These are phyloP conservation scores for Aphanomyces astaci DNA, from an alignment of 352 stramenopile genomes.

Conservation along the genomic window DNA sequence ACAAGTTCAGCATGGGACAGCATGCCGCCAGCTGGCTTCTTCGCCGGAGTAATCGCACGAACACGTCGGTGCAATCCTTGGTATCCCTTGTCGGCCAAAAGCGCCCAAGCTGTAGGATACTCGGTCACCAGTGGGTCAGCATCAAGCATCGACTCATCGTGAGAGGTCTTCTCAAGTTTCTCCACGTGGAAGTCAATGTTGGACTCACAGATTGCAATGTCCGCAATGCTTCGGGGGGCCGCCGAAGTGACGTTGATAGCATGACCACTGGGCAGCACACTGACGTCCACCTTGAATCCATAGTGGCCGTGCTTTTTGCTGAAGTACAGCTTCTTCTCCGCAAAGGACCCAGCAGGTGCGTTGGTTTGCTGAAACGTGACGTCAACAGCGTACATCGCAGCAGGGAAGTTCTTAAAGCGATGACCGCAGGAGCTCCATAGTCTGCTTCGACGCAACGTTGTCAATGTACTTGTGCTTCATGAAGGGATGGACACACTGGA, in stretches of 20 bases:
- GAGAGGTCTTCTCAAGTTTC: neutral
- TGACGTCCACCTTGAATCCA: constrained; percentile 25
- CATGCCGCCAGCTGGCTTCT: neutral
- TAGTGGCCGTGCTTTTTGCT: constrained; percentile 21
- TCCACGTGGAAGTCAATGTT: neutral
- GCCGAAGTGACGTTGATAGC: constrained; percentile 22
- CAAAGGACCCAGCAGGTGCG: neutral
- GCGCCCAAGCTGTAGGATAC: neutral
- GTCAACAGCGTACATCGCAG: neutral
- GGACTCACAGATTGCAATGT: constrained; percentile 4
- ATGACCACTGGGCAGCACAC: constrained; percentile 20
- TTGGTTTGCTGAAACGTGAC: neutral
- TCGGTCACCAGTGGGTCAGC: neutral
- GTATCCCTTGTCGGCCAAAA: constrained; percentile 24
- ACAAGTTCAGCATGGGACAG: neutral
- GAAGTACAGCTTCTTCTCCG: constrained; percentile 1
- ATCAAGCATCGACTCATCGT: neutral
- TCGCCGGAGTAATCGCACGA: constrained; percentile 5
- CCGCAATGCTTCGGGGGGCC: neutral
- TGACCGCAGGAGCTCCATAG: neutral
- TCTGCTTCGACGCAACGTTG: neutral
- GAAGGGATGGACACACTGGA: neutral
- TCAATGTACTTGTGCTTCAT: neutral
- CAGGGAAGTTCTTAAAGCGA: neutral
- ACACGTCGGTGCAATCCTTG: neutral